Evolutionary conservation across 345 rosid species (phyloP), one percentile per base, ranked within the genome.

Genomic region (Aquilaria sinensis): DNA sequence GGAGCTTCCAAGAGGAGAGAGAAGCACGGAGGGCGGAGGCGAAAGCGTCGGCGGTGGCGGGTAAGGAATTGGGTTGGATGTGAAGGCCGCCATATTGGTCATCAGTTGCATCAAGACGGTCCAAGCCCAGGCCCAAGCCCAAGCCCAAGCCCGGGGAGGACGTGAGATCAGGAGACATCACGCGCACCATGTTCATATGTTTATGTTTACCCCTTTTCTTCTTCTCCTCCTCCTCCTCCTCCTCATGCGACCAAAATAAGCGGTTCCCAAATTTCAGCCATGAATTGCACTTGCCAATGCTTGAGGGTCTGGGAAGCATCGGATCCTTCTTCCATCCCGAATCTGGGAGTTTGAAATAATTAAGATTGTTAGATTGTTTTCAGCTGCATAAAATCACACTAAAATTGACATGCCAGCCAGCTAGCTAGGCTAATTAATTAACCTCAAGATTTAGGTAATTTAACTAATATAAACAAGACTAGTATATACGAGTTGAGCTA

Each of bases 51-150:
- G 80, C 72, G 9, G 73, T 72, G 0, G 67, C 50, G 33, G 86
- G 83, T 53, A 79, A 62, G 49, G 66, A 45, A 32, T 34, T 16
- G 1, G 83, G 77, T 51, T 84, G 66, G 16, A 81, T 52, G 58
- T 77, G 48, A 47, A 77, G 56, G 13, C 86, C 85, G n/a, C 65
- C 76, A 3, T 79, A 84, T 62, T 79, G 77, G 62, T 81, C 86
- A 15, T 84, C 81, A 58, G 57, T 59, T 23, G 80, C 81, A 43
- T 65, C 67, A 15, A 84, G 84, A 60, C 71, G 55, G 15, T 81
- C 81, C 32, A 61, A 58, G 23, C 37, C 34, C 31, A 70, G 46
- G 60, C 59, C 57, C 10, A 69, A 72, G 23, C 23, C 23, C 23
- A 23, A 23, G 23, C 23, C 23, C 23, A 23, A 23, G 23, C 23